phyloP scores from a whole-genome alignment of 768 basidiomycete genomes.

The Tephrocybe sp. region DNA sequence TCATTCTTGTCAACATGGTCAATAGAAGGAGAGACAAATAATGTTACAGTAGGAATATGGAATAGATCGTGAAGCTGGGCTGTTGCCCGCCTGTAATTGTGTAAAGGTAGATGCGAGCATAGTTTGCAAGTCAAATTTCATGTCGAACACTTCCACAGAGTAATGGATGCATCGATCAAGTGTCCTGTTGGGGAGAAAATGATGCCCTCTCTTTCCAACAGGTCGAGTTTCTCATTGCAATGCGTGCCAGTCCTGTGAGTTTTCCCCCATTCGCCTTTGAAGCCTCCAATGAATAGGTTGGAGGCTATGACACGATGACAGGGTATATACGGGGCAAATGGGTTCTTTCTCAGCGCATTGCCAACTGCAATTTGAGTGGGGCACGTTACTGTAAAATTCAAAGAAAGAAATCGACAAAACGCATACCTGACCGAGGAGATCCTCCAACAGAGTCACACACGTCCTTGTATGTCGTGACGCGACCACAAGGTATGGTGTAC shows the following conservation, averaged over 20 bases:
- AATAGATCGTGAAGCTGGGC: no score
- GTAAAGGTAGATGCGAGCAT: no score
- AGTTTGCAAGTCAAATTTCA: no score
- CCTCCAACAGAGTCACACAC: slow-evolving; percentile 51
- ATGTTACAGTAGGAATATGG: no score
- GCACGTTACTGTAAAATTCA: neutral
- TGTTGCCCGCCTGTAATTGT: no score
- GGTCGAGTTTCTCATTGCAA: slow-evolving; percentile 44
- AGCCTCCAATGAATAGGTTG: slow-evolving; percentile 59
- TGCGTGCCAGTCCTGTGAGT: slow-evolving; percentile 39
- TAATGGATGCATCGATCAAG: slow-evolving; percentile 23
- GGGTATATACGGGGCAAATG: slow-evolving; percentile 64
- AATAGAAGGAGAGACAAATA: no score
- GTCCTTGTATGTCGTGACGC: slow-evolving; percentile 56
- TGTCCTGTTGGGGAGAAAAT: slow-evolving; percentile 43
- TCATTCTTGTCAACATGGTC: no score
- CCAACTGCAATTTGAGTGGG: slow-evolving; percentile 43
- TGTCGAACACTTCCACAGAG: slow-evolving; percentile 21
- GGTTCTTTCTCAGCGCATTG: slow-evolving; percentile 58
- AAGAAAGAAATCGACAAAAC: neutral
- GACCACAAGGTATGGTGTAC: slow-evolving; percentile 46
- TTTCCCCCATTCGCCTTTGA: slow-evolving; percentile 58
- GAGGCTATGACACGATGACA: slow-evolving; percentile 72
- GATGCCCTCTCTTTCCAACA: slow-evolving; percentile 55
- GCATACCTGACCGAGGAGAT: slow-evolving; percentile 62